phyloP scores from a whole-genome alignment of 352 stramenopile genomes.

The Pythium rhizo-oryzae region DNA sequence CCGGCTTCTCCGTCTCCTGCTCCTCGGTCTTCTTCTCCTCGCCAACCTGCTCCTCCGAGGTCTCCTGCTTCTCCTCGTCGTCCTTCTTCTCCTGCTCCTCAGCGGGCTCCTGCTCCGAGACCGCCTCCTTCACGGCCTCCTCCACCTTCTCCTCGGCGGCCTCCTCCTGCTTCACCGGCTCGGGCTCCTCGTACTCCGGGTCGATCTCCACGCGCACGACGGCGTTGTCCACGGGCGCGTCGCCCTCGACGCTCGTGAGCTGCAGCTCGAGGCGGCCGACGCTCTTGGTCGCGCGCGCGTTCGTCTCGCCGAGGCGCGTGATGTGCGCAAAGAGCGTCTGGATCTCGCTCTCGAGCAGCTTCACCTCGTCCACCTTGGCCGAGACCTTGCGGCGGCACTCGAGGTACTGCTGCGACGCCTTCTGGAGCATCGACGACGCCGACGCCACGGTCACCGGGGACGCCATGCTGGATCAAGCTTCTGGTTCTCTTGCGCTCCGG shows the following conservation, averaged over 20 bases:
- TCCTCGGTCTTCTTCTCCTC: background rate
- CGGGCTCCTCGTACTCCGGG: slow-evolving; percentile 71
- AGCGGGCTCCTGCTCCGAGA: background rate
- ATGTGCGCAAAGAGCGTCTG: slow-evolving; percentile 74
- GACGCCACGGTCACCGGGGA: slow-evolving; percentile 46
- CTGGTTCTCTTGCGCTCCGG: slow-evolving; percentile 4
- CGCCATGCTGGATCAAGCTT: slow-evolving; percentile 40
- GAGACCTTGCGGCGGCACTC: slow-evolving; percentile 78
- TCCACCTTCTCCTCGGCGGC: slow-evolving; percentile 30
- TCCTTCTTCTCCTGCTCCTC: slow-evolving; percentile 1
- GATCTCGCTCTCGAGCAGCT: slow-evolving; percentile 74
- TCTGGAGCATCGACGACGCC: slow-evolving; percentile 71
- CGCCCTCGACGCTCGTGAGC: slow-evolving; percentile 58
- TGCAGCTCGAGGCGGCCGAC: slow-evolving; percentile 72
- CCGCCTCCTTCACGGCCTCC: background rate
- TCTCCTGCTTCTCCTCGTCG: slow-evolving; percentile 1
- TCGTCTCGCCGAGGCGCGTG: slow-evolving; percentile 47
- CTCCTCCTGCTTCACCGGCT: too few species aligned
- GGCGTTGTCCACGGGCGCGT: slow-evolving; percentile 51
- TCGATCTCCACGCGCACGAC: slow-evolving; percentile 74
- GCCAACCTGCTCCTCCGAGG: background rate
- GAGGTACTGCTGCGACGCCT: slow-evolving; percentile 82
- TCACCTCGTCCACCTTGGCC: slow-evolving; percentile 79
- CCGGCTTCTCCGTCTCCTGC: background rate
- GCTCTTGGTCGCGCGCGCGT: slow-evolving; percentile 49